phyloP scores from a whole-genome alignment of 1,284 basidiomycete species.

The Heliocybe sulcata region DNA sequence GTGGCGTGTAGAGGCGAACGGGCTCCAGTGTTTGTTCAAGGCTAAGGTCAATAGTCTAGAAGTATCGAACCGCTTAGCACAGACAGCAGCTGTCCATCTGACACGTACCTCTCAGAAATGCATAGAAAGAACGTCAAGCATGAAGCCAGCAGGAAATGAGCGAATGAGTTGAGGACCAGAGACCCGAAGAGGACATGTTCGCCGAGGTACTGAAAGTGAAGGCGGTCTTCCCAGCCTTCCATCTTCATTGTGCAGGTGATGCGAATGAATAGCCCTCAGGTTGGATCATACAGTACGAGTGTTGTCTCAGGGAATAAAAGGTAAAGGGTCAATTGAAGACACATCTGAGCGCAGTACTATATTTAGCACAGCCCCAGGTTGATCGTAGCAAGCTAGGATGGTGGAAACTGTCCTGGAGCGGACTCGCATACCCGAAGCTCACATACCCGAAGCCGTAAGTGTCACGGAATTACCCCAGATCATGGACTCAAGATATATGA shows the following conservation, averaged over 20 bases:
- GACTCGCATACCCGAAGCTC: too few species aligned
- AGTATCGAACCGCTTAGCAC: not conserved
- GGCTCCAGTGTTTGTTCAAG: conserved; percentile 39
- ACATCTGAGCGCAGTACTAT: not conserved
- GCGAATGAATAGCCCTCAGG: not conserved
- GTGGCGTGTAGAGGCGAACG: conserved; percentile 24
- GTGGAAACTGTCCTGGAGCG: too few species aligned
- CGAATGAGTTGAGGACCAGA: conserved; percentile 41
- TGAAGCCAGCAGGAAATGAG: conserved; percentile 34
- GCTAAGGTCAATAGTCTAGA: conserved; percentile 48
- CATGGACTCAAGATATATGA: too few species aligned
- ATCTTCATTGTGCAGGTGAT: conserved; percentile 16
- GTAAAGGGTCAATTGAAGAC: not conserved
- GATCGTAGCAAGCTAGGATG: too few species aligned
- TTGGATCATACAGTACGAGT: not conserved
- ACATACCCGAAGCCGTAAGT: too few species aligned
- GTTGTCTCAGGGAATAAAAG: not conserved
- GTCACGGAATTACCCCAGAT: too few species aligned
- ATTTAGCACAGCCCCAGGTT: not conserved
- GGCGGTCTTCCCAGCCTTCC: conserved; percentile 35
- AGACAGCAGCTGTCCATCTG: conserved; percentile 1
- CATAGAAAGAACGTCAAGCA: conserved; percentile 44
- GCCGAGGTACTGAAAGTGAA: conserved; percentile 50
- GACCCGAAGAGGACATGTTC: conserved; percentile 51
- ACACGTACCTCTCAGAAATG: conserved; percentile 44